These are phyloP conservation scores for Henningerozyma blattae DNA, from an alignment of 805 yeast genomes.

Conservation along the genomic window DNA sequence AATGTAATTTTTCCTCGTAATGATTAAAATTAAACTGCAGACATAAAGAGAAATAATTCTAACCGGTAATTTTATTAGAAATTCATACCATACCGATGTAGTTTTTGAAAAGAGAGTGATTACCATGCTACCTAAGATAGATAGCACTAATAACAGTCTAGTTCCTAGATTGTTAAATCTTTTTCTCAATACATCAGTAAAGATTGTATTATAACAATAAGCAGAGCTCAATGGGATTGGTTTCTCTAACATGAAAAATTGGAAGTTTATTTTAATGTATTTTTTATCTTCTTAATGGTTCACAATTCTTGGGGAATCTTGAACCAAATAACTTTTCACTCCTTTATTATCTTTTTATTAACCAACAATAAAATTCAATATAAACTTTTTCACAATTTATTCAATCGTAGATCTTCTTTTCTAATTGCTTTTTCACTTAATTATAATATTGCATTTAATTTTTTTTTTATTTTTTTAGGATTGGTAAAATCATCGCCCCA, in stretches of 20 bases:
- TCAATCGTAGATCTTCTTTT: too few species aligned
- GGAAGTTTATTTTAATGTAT: too few species aligned
- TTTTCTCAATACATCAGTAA: constrained; percentile 29
- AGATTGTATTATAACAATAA: constrained; percentile 27
- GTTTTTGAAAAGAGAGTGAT: constrained; percentile 1
- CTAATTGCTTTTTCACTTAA: too few species aligned
- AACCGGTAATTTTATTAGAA: neutral
- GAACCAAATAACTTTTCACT: too few species aligned
- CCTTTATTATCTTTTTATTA: too few species aligned
- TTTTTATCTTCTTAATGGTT: too few species aligned
- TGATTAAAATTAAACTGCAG: constrained; percentile 20
- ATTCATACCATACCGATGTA: neutral
- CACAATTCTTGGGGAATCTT: too few species aligned
- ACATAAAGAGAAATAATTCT: neutral
- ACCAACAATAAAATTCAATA: too few species aligned
- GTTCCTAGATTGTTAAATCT: constrained; percentile 29
- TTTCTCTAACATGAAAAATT: constrained; percentile 7
- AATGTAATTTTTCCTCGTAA: constrained; percentile 29
- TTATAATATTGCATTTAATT: too few species aligned
- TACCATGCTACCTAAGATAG: constrained; percentile 18
- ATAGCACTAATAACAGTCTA: constrained; percentile 22
- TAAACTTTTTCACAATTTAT: too few species aligned
- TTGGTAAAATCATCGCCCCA: too few species aligned
- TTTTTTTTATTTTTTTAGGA: too few species aligned
- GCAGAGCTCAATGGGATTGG: constrained; percentile 11